Evolutionary conservation across 2,329 filamentous ascomycete genomes (phyloP).

Genomic region (Sclerotinia spermophila): DNA sequence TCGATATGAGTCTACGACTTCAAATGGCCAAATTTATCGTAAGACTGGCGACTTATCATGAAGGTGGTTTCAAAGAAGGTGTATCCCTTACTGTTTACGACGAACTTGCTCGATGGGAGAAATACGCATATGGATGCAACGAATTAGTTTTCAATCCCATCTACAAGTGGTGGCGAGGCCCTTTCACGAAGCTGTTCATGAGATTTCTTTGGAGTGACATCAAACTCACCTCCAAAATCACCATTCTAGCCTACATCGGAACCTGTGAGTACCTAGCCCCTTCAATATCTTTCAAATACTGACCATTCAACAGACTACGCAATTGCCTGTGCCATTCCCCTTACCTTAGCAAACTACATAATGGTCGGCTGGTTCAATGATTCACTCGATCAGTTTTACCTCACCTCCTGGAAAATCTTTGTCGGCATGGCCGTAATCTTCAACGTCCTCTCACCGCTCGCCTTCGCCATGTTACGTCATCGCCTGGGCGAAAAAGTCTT

Average conservation of each 20-base stretch:
- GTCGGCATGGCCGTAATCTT: slow-evolving; percentile 63
- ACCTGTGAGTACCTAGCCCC: slow-evolving; percentile 26
- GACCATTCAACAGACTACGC: slow-evolving; percentile 46
- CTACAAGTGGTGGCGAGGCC: slow-evolving; percentile 58
- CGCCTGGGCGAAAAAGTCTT: slow-evolving; percentile 27
- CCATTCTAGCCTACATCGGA: slow-evolving; percentile 67
- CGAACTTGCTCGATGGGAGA: slow-evolving; percentile 68
- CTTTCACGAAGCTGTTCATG: slow-evolving; percentile 62
- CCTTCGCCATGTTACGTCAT: slow-evolving; percentile 29
- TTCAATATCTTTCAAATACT: neutral
- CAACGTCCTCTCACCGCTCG: slow-evolving; percentile 44
- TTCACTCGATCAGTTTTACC: slow-evolving; percentile 62
- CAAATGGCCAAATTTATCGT: slow-evolving; percentile 66
- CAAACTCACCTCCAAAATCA: slow-evolving; percentile 63
- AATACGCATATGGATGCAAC: slow-evolving; percentile 68
- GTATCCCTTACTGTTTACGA: slow-evolving; percentile 72
- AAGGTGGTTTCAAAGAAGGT: slow-evolving; percentile 68
- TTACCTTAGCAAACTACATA: slow-evolving; percentile 68
- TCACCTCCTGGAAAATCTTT: slow-evolving; percentile 63
- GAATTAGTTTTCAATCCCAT: slow-evolving; percentile 69
- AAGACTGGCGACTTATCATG: slow-evolving; percentile 65
- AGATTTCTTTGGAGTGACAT: slow-evolving; percentile 59
- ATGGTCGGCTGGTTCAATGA: slow-evolving; percentile 69
- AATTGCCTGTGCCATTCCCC: slow-evolving; percentile 62
- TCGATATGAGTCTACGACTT: slow-evolving; percentile 69